Evolutionary conservation across 352 stramenopile species (phyloP).

Genomic region (Pythium utonaiense): DNA sequence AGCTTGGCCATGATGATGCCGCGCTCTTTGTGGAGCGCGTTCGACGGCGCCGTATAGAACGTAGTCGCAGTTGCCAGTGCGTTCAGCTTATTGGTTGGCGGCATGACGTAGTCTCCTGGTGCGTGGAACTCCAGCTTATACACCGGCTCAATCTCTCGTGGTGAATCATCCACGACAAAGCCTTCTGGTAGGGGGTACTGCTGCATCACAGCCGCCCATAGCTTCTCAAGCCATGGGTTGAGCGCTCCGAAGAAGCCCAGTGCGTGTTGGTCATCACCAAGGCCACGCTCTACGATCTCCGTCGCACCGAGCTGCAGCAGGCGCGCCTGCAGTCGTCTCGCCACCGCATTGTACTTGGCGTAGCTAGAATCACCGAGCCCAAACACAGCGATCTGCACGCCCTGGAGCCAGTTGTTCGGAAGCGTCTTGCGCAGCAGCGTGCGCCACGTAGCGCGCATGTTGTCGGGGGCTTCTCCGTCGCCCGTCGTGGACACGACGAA

Average conservation of each 20-base stretch:
- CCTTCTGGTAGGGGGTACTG: conserved; percentile 46
- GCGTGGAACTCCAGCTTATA: conserved; percentile 42
- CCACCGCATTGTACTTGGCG: conserved; percentile 91
- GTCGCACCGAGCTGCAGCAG: conserved; percentile 82
- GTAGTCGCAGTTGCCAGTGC: conserved; percentile 30
- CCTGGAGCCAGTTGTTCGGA: conserved; percentile 50
- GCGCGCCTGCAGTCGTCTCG: conserved; percentile 75
- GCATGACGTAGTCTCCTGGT: conserved; percentile 10
- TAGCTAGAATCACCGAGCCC: conserved; percentile 92
- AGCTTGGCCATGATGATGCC: conserved; percentile 55
- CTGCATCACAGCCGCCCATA: conserved; percentile 56
- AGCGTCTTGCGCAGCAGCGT: conserved; percentile 86
- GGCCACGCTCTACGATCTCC: conserved; percentile 67
- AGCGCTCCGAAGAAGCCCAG: conserved; percentile 83
- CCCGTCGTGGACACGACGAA: conserved; percentile 91
- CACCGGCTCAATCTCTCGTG: conserved; percentile 42
- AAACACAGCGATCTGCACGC: conserved; percentile 85
- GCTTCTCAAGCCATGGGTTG: conserved; percentile 74
- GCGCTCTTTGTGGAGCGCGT: conserved; percentile 33
- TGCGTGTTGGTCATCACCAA: conserved; percentile 89
- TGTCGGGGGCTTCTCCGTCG: conserved; percentile 89
- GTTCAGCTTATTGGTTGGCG: conserved; percentile 21
- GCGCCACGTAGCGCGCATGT: conserved; percentile 86
- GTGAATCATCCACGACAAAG: conserved; percentile 63
- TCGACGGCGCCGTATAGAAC: conserved; percentile 61